Evolutionary conservation across 331 rosid genomes (phyloP), one percentile per base, ranked within the genome.

Genomic region (Pyrus hybrid): DNA sequence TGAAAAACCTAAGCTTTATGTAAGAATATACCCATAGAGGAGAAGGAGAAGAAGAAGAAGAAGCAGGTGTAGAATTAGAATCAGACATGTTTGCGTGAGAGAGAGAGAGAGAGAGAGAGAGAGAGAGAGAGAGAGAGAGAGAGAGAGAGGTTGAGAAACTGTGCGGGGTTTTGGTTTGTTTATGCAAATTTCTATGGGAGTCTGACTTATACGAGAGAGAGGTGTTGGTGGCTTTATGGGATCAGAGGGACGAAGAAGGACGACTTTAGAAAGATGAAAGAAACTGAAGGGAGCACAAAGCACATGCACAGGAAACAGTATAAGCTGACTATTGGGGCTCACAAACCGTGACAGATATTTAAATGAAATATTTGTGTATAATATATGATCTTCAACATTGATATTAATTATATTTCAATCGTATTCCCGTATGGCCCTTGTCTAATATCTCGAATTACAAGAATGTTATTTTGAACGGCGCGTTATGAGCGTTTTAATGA

Each of bases 1-100:
- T 66, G 71, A 89, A 95, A 79, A 95, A 95, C 13, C 77, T 91
- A 70, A 92, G 89, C 85, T 90, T 90, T 45, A 81, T 74, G 86
- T 88, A 86, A 23, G 93, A 85, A 18, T 87, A 75, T 3, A 85
- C 72, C 97, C 97, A 92, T 60, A 78, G 67, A 23, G 91, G 87
- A 41, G 91, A 73, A 56, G 96, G 72, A 6, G 86, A 51, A 30
- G 89, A 75, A 22, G 79, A 67, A 53, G 80, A 64, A 1, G 74
- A 72, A 6, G 76, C 73, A 11, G 84, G 57, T 20, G 86, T 56
- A 18, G 86, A 65, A 63, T 64, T 72, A 67, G 81, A 66, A 58
- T 80, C 53, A 22, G 88, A 74, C 92, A 90, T 90, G 84, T 76
- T 85, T 82, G 65, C 11, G 69, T 74, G 75, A 47, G 13, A 70